These are phyloP conservation scores for Tetrahymena malaccensis DNA, from an alignment of 73 alveolate genomes.

Conservation along the genomic window DNA sequence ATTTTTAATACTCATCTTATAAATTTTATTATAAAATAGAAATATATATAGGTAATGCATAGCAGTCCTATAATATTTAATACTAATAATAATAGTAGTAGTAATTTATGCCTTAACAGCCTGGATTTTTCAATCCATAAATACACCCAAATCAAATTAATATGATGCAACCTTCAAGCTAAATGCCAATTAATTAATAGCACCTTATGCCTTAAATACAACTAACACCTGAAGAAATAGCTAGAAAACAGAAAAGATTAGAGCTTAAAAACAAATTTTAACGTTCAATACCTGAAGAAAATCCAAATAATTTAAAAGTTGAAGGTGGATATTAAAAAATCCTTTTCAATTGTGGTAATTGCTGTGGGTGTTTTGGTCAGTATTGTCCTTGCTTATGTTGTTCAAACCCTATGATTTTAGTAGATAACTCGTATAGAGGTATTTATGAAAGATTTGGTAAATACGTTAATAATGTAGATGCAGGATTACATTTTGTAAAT, in stretches of 20 bases:
- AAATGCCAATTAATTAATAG: background rate
- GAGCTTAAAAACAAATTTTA: background rate
- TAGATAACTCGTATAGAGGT: background rate
- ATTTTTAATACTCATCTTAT: background rate
- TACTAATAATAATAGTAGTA: background rate
- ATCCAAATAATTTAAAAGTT: background rate
- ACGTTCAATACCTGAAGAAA: background rate
- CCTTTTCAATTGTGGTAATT: background rate
- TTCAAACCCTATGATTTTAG: background rate
- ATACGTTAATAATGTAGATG: background rate
- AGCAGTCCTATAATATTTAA: background rate
- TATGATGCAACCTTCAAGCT: background rate
- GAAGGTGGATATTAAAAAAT: background rate
- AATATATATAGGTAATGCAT: background rate
- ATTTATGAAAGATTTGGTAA: background rate
- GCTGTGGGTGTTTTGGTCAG: background rate
- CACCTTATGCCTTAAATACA: background rate
- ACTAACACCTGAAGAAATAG: background rate
- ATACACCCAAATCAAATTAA: background rate
- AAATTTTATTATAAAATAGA: background rate
- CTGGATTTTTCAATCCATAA: background rate
- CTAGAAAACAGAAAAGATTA: background rate
- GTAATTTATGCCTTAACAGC: background rate
- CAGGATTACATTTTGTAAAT: background rate
- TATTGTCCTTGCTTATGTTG: background rate